Evolutionary conservation across 2,329 filamentous ascomycete genomes (phyloP).

Genomic region (Calonectria pseudoturangicola): DNA sequence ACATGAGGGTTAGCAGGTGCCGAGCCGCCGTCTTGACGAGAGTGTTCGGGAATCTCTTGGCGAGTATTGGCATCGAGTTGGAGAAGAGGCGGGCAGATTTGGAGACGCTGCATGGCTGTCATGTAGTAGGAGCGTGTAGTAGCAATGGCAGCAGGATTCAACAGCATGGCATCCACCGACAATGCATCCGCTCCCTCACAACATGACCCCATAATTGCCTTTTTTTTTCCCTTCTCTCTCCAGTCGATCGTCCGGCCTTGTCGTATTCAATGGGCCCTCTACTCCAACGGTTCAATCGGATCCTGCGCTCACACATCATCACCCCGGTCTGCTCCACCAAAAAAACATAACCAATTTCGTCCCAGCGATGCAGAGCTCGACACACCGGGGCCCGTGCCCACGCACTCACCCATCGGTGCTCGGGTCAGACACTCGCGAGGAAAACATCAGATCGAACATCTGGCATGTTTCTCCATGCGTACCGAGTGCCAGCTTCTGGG

Average conservation of each 20-base stretch:
- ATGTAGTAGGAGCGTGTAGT: neutral
- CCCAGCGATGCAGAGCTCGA: slow-evolving; percentile 23
- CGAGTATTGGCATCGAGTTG: slow-evolving; percentile 20
- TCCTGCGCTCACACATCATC: neutral
- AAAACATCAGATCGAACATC: slow-evolving; percentile 13
- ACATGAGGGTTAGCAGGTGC: neutral
- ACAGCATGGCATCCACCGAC: neutral
- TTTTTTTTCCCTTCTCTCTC: slow-evolving; percentile 6
- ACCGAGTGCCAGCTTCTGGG: slow-evolving; percentile 1
- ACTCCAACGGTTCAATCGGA: slow-evolving; percentile 13
- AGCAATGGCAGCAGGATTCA: neutral
- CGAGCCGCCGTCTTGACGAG: neutral
- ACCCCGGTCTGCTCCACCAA: slow-evolving; percentile 20
- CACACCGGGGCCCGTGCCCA: slow-evolving; percentile 3
- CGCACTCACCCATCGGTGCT: slow-evolving; percentile 9
- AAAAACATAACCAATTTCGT: slow-evolving; percentile 19
- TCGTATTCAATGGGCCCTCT: slow-evolving; percentile 13
- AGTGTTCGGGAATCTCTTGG: slow-evolving; percentile 16
- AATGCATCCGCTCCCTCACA: neutral
- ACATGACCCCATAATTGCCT: slow-evolving; percentile 16
- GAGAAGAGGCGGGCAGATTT: slow-evolving; percentile 9
- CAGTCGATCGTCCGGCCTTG: neutral
- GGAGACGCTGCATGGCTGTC: slow-evolving; percentile 12
- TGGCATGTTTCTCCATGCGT: neutral
- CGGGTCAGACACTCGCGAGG: slow-evolving; percentile 35